Evolutionary conservation across 352 stramenopile species (phyloP), one percentile per base, ranked within the genome.

Genomic region (Saprolegnia parasitica): DNA sequence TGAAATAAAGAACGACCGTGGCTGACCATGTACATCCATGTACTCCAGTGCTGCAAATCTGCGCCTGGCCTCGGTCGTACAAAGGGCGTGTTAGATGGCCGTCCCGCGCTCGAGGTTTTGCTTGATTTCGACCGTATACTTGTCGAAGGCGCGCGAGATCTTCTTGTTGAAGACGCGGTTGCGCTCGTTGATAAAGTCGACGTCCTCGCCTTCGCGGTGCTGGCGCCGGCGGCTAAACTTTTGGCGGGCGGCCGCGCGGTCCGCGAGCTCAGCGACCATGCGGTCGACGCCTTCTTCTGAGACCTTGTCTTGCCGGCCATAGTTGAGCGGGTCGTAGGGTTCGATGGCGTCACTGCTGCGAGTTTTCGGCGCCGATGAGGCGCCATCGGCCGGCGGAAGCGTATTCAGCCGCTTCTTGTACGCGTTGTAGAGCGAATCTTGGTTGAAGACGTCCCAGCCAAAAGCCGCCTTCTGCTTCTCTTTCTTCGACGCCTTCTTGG

Each of bases 121-220:
- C 50, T 93, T 83, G 78, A 98, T 99, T 73, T 99, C 96, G 21
- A 98, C 95, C 20, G 96, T 99, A 78, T 98, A 98, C 79, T 98
- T 97, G 81, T 99, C 95, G 75, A 97, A 99, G 37, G 96, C 95
- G 49, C 97, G 85, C 62, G 89, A 91, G 65, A 98, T 93, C 79
- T 98, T 99, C 80, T 97, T 87, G 84, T 99, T 99, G 84, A 99
- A 99, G 39, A 84, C 76, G 68, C 96, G 96, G 81, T 99, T 99
- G 65, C 97, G 84, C 74, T 98, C 90, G 83, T 99, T 99, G 77
- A 99, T 99, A 75, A 95, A 98, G 75, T 96, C 92, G 29, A 99
- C 94, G 62, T 97, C 89, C 71, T 98, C 93, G 67, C 84, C 90
- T 23, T 97, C 91, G 74, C 82, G 80, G 67, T 91, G 81, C 66